A percentile compares a stretch with the other conserved stretches of the same genome.
These are phyloP conservation scores for Alternaria arbusti DNA, from an alignment of 2,329 filamentous ascomycete species.

Conservation along the genomic window DNA sequence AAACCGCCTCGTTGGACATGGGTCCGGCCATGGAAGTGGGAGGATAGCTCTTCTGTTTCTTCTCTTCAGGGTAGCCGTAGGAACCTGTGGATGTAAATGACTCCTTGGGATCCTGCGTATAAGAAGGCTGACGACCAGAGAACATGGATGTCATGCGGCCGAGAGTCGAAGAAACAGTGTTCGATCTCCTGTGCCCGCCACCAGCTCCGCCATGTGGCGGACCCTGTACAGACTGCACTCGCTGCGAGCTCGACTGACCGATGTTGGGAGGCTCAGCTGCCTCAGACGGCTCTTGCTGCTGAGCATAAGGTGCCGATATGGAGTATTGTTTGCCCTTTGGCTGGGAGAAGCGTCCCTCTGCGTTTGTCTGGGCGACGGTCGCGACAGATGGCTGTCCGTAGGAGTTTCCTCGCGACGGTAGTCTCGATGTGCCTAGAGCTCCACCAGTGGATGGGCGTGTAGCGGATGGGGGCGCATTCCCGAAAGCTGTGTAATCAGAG, in stretches of 20 bases:
- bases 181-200: conserved; percentile 69
- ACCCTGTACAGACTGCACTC: conserved; percentile 58
- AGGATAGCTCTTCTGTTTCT: conserved; percentile 77
- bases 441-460: conserved; percentile 78
- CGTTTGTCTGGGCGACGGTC: conserved; percentile 85
- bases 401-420: conserved; percentile 75
- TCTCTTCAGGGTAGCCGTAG: conserved; percentile 44
- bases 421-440: conserved; percentile 68
- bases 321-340: conserved; percentile 70
- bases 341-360: conserved; percentile 87
- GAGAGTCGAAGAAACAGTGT: conserved; percentile 73
- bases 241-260: conserved; percentile 66
- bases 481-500: conserved; percentile 55
- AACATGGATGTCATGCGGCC: conserved; percentile 84
- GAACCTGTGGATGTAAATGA: conserved; percentile 56
- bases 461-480: conserved; percentile 51
- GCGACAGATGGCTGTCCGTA: conserved; percentile 91
- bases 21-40: conserved; percentile 88
- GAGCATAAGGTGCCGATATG: conserved; percentile 71
- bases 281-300: conserved; percentile 54
- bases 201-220: conserved; percentile 32
- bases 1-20: conserved; percentile 63
- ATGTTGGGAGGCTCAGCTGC: conserved; percentile 54
- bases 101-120: conserved; percentile 36
- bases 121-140: conserved; percentile 58